Evolutionary conservation across 1,139 yeast genomes (phyloP).

Genomic region (Blastobotrys malaysiensis): DNA sequence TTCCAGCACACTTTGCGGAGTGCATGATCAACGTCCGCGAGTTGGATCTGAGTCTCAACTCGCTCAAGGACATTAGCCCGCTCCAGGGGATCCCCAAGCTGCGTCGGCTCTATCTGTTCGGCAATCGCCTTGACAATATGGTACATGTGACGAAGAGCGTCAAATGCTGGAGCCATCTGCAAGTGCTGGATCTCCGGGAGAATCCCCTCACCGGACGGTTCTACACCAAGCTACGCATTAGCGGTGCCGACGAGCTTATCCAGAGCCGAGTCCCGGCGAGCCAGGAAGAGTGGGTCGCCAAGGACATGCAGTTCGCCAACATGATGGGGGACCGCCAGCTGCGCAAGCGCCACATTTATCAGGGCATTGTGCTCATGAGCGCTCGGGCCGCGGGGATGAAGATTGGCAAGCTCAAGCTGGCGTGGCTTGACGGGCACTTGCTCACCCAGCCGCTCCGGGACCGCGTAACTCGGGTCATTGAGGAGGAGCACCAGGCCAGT

Average conservation of each 20-base stretch:
- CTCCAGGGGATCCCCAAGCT: conserved; percentile 28
- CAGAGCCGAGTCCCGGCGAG: conserved; percentile 15
- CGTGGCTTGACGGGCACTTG: not conserved
- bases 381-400: not conserved
- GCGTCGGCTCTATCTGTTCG: conserved; percentile 26
- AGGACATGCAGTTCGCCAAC: conserved; percentile 17
- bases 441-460: not conserved
- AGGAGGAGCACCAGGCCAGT: not conserved
- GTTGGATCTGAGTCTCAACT: conserved; percentile 32
- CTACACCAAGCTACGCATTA: conserved; percentile 24
- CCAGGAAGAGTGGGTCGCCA: conserved; percentile 21
- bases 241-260: conserved; percentile 16
- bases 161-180: conserved; percentile 21
- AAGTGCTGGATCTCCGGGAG: conserved; percentile 29
- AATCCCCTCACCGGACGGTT: conserved; percentile 30
- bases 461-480: not conserved
- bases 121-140: conserved; percentile 26
- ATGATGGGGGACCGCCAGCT: conserved; percentile 2
- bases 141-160: conserved; percentile 23
- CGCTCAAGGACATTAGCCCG: conserved; percentile 24
- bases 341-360: conserved; percentile 15
- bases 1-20: conserved; percentile 27
- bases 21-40: conserved; percentile 30
- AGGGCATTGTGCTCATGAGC: conserved; percentile 11
- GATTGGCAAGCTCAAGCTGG: not conserved